Conservation (phyloP, 2,329 filamentous ascomycete genomes). For the Ceratocystiopsis brevicomis region DNA sequence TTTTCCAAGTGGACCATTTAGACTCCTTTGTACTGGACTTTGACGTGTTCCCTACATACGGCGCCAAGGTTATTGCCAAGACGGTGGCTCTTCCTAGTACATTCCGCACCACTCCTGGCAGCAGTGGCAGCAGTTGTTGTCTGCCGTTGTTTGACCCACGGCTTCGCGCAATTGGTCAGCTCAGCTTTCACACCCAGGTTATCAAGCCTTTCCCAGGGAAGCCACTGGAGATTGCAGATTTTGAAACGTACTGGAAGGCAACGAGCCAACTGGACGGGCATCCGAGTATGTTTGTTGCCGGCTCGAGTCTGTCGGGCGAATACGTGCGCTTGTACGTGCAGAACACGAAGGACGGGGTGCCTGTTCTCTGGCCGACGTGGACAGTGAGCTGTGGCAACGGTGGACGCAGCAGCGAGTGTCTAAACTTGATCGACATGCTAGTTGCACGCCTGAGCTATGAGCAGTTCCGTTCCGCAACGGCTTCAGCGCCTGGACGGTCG, state of each 20-base stretch:
- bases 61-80: slow-evolving; percentile 91
- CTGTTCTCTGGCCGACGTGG: slow-evolving; percentile 77
- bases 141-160: slow-evolving; percentile 85
- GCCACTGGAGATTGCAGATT: slow-evolving; percentile 89
- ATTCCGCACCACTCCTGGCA: slow-evolving; percentile 58
- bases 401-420: neutral
- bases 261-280: slow-evolving; percentile 83
- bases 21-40: slow-evolving; percentile 91
- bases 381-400: slow-evolving; percentile 49
- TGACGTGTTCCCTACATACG: slow-evolving; percentile 93
- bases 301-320: slow-evolving; percentile 87
- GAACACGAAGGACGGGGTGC: slow-evolving; percentile 69
- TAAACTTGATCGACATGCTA: slow-evolving; percentile 46
- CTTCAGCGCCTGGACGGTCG: slow-evolving; percentile 21
- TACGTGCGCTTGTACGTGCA: slow-evolving; percentile 87
- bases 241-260: slow-evolving; percentile 98
- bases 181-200: slow-evolving; percentile 86
- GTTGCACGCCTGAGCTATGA: slow-evolving; percentile 59
- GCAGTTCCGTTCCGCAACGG: slow-evolving; percentile 44
- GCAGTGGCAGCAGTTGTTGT: slow-evolving; percentile 58
- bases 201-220: slow-evolving; percentile 91
- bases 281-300: slow-evolving; percentile 73
- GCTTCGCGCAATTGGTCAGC: slow-evolving; percentile 76
- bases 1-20: slow-evolving; percentile 88
- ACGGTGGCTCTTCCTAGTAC: slow-evolving; percentile 78